Evolutionary conservation across 2,329 filamentous ascomycete species (phyloP), one percentile per base, ranked within the genome.

Genomic region (Hypoxylon sp.): DNA sequence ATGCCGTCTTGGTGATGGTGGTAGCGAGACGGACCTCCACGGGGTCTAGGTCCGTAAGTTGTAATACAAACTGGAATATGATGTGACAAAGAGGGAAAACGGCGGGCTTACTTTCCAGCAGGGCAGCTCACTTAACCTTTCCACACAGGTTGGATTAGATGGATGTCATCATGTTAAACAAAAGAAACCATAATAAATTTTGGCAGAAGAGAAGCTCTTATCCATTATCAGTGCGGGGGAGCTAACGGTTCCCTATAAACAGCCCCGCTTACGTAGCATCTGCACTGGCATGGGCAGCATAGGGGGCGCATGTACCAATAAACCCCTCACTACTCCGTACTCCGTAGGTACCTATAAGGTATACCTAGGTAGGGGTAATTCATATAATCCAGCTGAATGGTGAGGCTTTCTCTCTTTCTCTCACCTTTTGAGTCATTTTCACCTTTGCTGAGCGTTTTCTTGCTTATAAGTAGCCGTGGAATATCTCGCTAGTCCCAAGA

Each of bases 141-240:
- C 15, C 10, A 13, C 13, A n/a, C 5, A 37, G 13, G 24, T 4
- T 26, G 24, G 24, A 26, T 26, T 7, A 7, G 24, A 26, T 26
- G 24, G 32, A 57, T 63, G 56, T 60, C 43, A 64, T 64, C 49
- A 6, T 32, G 48, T 17, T 17, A 19, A 15, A 26, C 26, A 47
- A 39, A 28, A 59, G 41, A 57, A 43, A 52, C 37, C n/a, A 53
- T 26, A 44, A 41, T 34, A 52, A 59, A 47, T 64, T 51, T 58
- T 55, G 43, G 17, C 28, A 43, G 37, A 59, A 59, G 56, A 20
- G 53, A 67, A 67, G 65, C 65, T 67, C 65, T 67, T 67, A 67
- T 67, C 65, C 59, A 53, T 53, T 67, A 67, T 67, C 65, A 22
- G 46, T 59, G 65, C 59, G 62, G 65, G 63, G 61, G 34, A 64